Conservation (phyloP, 768 basidiomycete genomes). For the Podaxis sp. region DNA sequence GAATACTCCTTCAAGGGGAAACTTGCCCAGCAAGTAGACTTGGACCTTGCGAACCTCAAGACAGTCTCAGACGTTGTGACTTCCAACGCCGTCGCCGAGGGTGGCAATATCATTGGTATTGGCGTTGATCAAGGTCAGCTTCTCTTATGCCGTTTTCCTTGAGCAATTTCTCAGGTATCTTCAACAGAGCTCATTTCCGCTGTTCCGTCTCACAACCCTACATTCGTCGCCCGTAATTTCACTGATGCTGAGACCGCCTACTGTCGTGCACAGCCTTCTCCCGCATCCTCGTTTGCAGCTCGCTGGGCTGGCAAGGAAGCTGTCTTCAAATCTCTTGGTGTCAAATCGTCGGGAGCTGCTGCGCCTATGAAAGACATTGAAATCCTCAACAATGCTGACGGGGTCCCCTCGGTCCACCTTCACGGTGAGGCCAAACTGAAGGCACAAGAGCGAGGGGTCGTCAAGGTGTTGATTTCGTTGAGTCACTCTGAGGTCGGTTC, state of each 20-base stretch:
- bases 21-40: conserved; percentile 48
- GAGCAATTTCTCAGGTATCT: conserved; percentile 11
- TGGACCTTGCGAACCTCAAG: conserved; percentile 68
- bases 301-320: conserved; percentile 99
- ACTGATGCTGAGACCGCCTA: conserved; percentile 86
- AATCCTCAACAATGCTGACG: conserved; percentile 78
- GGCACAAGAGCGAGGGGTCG: conserved; percentile 73
- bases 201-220: conserved; percentile 85
- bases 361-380: conserved; percentile 98
- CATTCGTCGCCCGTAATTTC: conserved; percentile 91
- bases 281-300: conserved; percentile 89
- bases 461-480: conserved; percentile 76
- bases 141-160: neutral
- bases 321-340: conserved; percentile 92
- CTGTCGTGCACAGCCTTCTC: conserved; percentile 84
- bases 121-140: conserved; percentile 86
- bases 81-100: conserved; percentile 32
- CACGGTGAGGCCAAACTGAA: conserved; percentile 78
- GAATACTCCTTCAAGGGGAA: conserved; percentile 79
- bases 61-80: conserved; percentile 58
- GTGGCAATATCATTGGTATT: conserved; percentile 61
- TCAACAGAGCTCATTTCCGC: conserved; percentile 82
- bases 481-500: conserved; percentile 87
- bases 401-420: conserved; percentile 74
- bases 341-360: conserved; percentile 86